Percentiles rank a stretch among this genome's conserved stretches.
Evolutionary conservation across 2,329 filamentous ascomycete species (phyloP).

Genomic region (Camptophora hylomeconis): DNA sequence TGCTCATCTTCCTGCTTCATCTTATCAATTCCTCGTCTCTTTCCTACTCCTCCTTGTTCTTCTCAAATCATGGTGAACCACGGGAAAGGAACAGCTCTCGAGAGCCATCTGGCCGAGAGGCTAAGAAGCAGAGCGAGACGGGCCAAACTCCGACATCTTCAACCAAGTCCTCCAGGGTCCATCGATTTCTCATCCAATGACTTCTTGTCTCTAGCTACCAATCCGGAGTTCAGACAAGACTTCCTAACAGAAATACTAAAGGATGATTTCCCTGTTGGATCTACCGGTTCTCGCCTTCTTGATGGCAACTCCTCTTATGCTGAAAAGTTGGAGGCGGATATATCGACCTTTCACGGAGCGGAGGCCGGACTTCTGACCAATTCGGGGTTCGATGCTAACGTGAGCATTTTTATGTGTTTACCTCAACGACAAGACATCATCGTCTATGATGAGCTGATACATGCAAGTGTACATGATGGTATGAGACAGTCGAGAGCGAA

Average conservation of each 20-base stretch:
- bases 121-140: slow-evolving; percentile 29
- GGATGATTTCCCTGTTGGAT: slow-evolving; percentile 35
- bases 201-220: slow-evolving; percentile 46
- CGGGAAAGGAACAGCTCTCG: slow-evolving; percentile 6
- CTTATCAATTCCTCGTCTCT: too few species aligned
- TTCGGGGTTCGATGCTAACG: slow-evolving; percentile 55
- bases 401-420: slow-evolving; percentile 47
- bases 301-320: slow-evolving; percentile 53
- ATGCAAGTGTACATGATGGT: slow-evolving; percentile 67
- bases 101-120: slow-evolving; percentile 9
- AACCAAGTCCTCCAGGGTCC: slow-evolving; percentile 28
- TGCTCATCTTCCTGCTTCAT: too few species aligned
- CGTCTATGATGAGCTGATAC: slow-evolving; percentile 62
- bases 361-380: slow-evolving; percentile 47
- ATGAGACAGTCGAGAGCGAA: slow-evolving; percentile 52
- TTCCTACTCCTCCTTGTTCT: neutral
- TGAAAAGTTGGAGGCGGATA: slow-evolving; percentile 43
- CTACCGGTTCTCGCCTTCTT: slow-evolving; percentile 48
- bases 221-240: slow-evolving; percentile 30
- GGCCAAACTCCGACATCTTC: slow-evolving; percentile 34
- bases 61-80: neutral
- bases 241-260: slow-evolving; percentile 35
- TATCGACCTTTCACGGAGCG: slow-evolving; percentile 49
- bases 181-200: slow-evolving; percentile 55
- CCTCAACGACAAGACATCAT: slow-evolving; percentile 50